Conservation (phyloP, 768 basidiomycete genomes). For the Lentinula boryana region DNA sequence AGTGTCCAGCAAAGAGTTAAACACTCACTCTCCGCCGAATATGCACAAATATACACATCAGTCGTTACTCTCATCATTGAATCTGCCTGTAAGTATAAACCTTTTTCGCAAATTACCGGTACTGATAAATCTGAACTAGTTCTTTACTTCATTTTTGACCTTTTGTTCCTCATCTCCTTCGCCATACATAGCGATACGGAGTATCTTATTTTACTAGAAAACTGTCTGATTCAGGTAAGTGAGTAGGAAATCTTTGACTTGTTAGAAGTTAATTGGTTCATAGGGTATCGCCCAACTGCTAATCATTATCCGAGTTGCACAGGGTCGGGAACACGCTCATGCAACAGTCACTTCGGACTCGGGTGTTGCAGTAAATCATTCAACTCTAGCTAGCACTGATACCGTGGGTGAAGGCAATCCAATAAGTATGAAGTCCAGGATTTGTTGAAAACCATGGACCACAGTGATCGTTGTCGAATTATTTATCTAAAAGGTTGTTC, state of each 20-base stretch:
- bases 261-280: background rate
- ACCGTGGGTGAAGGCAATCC: no score
- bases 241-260: background rate
- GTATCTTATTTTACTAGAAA: conserved; percentile 19
- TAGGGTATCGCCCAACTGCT: background rate
- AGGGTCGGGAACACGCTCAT: background rate
- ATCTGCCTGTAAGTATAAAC: no score
- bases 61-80: no score
- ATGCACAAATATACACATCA: no score
- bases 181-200: conserved; percentile 15
- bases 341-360: no score
- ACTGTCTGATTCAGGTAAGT: conserved; percentile 22
- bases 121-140: conserved; percentile 4
- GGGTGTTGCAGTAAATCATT: no score
- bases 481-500: no score
- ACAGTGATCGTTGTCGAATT: no score
- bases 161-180: conserved; percentile 21
- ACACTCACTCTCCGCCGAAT: background rate
- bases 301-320: background rate
- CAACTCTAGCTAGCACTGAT: no score
- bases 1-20: background rate
- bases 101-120: no score
- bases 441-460: no score
- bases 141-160: conserved; percentile 15
- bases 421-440: no score